Evolutionary conservation across 148 eudicot species (phyloP).

Genomic region (Limonium bicolor): DNA sequence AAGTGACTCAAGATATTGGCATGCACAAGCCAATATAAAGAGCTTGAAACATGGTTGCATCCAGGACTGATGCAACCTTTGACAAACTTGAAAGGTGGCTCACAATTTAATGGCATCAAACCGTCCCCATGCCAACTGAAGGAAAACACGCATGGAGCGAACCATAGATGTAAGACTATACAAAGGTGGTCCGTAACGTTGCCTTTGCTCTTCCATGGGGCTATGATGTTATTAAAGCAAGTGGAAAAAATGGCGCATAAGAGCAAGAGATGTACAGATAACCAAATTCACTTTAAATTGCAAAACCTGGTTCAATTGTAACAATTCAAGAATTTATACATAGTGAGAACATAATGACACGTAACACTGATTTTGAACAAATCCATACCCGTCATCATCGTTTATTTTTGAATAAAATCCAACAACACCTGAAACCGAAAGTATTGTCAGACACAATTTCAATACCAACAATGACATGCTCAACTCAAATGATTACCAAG

Average conservation of each 20-base stretch:
- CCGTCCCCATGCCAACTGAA: constrained; percentile 48
- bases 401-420: constrained; percentile 85
- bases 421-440: constrained; percentile 62
- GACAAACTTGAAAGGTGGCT: constrained; percentile 15
- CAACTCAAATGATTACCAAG: neutral
- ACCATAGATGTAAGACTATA: constrained; percentile 87
- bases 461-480: neutral
- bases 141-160: constrained; percentile 47
- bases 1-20: too few species aligned
- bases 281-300: too few species aligned
- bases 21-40: too few species aligned
- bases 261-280: too few species aligned
- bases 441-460: constrained; percentile 2
- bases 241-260: too few species aligned
- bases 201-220: constrained; percentile 99
- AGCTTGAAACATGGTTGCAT: too few species aligned
- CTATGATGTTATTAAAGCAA: too few species aligned
- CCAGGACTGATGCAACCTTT: constrained; percentile 2
- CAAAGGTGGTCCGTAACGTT: constrained; percentile 94
- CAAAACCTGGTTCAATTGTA: too few species aligned
- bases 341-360: too few species aligned
- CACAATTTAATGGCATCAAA: constrained; percentile 54
- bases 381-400: constrained; percentile 96
- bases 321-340: too few species aligned
- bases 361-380: too few species aligned